Base-by-base conservation (phyloP, 805 yeast genomes). In the Monosporozyma yasuniensis region DNA sequence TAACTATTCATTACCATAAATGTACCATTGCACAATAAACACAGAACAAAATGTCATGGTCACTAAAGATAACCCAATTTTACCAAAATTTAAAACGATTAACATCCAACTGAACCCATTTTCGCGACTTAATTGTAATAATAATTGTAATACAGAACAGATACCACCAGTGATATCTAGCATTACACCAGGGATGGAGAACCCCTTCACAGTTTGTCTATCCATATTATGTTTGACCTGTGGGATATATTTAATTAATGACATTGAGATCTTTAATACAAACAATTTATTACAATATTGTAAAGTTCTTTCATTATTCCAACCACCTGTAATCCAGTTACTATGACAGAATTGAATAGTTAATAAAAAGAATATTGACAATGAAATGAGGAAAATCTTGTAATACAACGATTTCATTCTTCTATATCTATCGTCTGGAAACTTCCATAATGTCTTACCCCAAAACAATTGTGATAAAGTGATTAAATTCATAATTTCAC, bases 201-300 rank as follows among this genome's bases (percentile, higher is more conserved):
- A 82, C 1, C 98, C 98, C 50, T 79, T 76, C 49, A 89, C 89
- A 4, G 96, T 84, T 59, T 82, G 80, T 55, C 96, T 78, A 44
- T 72, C 72, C 64, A 81, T 78, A 68, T 91, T 91, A 61, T 86
- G 95, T 50, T 77, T 69, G 48, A 91, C 84, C 67, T 91, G 99
- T 0, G 99, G 99, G 27, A 85, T 66, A 56, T 78, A 75, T 55
- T 78, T 78, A 43, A 75, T 64, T 44, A 77, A 58, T 30, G 81
- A 76, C 69, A 77, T 72, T 14, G 63, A 46, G 14, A 78, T 70
- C 61, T 78, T 78, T 50, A 75, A 61, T 14, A 54, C 10, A 37
- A 56, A 59, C 44, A 66, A 50, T 28, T 54, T 54, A 39, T 61
- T 61, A 28, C 67, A 64, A 47, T 57, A 58, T 3, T 53, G 49